Evolutionary conservation across 2,329 filamentous ascomycete species (phyloP).

Genomic region (Chaetoscypha palmicola): DNA sequence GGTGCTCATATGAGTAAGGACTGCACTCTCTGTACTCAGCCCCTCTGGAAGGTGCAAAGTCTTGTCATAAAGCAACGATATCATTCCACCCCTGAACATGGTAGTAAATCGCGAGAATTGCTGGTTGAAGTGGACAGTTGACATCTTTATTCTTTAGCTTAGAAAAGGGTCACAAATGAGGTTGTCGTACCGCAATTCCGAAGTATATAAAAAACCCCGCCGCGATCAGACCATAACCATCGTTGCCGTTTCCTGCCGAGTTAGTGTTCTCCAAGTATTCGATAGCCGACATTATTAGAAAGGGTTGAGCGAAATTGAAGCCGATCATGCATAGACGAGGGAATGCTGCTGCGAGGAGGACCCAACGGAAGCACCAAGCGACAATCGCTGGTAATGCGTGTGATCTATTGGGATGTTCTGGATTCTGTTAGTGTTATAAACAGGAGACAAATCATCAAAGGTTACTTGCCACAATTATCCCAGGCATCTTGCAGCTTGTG

Average conservation of each 20-base stretch:
- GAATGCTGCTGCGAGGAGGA: slow-evolving; percentile 12
- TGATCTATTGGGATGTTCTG: slow-evolving; percentile 11
- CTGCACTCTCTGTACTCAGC: slow-evolving; percentile 17
- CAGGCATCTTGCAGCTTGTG: slow-evolving; percentile 11
- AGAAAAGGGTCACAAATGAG: not conserved
- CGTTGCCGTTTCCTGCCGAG: slow-evolving; percentile 7
- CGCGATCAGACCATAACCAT: slow-evolving; percentile 20
- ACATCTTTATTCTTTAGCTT: slow-evolving; percentile 10
- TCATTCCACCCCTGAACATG: slow-evolving; percentile 19
- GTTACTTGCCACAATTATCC: slow-evolving; percentile 13
- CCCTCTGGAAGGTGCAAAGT: slow-evolving; percentile 17
- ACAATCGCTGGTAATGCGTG: slow-evolving; percentile 13
- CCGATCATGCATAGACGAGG: slow-evolving; percentile 22
- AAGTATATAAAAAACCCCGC: slow-evolving; percentile 19
- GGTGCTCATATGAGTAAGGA: slow-evolving; percentile 1
- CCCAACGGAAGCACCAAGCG: slow-evolving; percentile 11
- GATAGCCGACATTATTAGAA: slow-evolving; percentile 17
- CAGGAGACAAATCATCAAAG: not conserved
- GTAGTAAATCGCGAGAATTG: slow-evolving; percentile 23
- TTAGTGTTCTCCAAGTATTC: slow-evolving; percentile 6
- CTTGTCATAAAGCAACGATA: not conserved
- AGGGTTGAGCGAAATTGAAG: slow-evolving; percentile 23
- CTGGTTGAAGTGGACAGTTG: slow-evolving; percentile 30
- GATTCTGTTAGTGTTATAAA: not conserved
- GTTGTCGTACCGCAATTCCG: slow-evolving; percentile 14